Base-by-base conservation (phyloP, 148 eudicot genomes). In the Mesembryanthemum crystallinum region DNA sequence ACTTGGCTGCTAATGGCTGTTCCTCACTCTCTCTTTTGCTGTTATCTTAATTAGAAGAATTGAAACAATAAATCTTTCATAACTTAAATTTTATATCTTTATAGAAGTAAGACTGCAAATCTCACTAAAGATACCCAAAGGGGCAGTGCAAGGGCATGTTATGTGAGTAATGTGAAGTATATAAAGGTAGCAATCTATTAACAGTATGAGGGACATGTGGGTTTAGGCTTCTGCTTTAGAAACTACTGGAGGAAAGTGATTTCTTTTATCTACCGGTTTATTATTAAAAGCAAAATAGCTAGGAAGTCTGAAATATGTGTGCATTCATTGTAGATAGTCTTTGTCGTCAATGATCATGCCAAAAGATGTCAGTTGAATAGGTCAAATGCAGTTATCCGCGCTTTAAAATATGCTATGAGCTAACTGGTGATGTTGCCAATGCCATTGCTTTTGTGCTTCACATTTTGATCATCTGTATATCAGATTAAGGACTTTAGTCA, bases 111-210 rank as follows among this genome's bases (percentile, higher is more conserved):
- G 72, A 45, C 4, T 23, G 24, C 14, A 54, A 9, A 47, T 0
- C 24, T 52, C 15, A 21, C n/a, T 47, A n/a, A 29, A 54, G 33
- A 18, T 54, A 45, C 13, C 43, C 24, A 67, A 62, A 3, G 20
- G 45, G 21, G 15, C 52, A 11, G 52, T 13, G 12, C 14, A 47
- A 47, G 1, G 66, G 29, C 24, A 37, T 14, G 64, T 35, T 49
- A n/a, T 13, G 39, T 52, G 52, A 66, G 52, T 47, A 55, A 67
- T 70, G 73, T 52, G 20, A 30, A 30, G 65, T 64, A 67, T 18
- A 57, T 37, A 39, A 28, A 37, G 12, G 42, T 29, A 28, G 30
- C 35, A 24, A 51, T 51, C 7, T 11, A 17, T 67, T 39, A 39
- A 15, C 8, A 12, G 42, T 29, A 3, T 3, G 23, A 27, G 20